These are phyloP conservation scores for Leishmania amazonensis DNA, from an alignment of 208 protist species.

Conservation along the genomic window DNA sequence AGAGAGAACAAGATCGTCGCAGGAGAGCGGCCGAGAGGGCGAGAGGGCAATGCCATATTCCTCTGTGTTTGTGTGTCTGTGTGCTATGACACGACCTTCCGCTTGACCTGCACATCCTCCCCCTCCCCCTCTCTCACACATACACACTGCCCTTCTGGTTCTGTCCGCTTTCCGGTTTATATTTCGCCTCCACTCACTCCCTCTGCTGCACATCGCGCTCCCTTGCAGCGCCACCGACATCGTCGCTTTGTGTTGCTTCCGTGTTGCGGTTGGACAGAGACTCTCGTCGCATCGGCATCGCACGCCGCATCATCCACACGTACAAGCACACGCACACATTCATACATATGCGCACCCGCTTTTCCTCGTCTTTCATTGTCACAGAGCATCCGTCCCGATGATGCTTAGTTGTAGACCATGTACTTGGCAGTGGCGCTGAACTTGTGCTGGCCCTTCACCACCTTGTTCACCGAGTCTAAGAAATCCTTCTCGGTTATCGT, in stretches of 20 bases:
- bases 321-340: neutral
- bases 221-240: neutral
- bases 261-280: neutral
- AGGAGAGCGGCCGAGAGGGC: neutral
- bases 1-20: neutral
- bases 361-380: neutral
- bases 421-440: constrained; percentile 99
- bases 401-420: constrained; percentile 99
- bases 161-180: neutral
- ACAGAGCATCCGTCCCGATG: neutral
- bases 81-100: neutral
- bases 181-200: neutral
- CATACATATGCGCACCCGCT: neutral
- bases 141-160: neutral
- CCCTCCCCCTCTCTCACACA: neutral
- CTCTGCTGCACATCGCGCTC: neutral
- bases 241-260: neutral
- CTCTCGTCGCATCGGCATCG: neutral
- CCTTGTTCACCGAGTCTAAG: constrained; percentile 99
- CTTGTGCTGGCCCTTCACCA: constrained; percentile 99
- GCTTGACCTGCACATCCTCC: neutral
- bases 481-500: constrained; percentile 99
- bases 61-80: neutral
- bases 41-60: neutral
- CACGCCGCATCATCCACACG: constrained; percentile 5